Base-by-base conservation (phyloP, 2,329 filamentous ascomycete genomes). In the Didymella segeticola region DNA sequence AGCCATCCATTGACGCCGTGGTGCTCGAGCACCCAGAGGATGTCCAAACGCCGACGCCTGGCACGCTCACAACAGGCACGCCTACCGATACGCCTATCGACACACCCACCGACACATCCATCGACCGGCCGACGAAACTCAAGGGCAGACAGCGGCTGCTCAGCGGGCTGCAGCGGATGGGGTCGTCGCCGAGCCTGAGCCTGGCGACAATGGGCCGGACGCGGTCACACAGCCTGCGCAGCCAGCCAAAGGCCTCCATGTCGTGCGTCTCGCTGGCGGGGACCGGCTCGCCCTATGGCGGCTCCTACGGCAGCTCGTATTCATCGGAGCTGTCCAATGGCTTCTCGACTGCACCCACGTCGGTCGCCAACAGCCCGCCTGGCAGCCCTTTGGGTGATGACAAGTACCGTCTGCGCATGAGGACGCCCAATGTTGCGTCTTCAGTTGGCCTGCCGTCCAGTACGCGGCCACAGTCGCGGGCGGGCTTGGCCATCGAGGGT, bases 131-230 rank as follows among this genome's bases (percentile, higher is more conserved):
- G 22, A 91, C 78, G 22, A 91, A 88, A 74, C 79, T 84, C 51
- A 91, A 87, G 71, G 83, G 86, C 47, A 85, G 89, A 39, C 85
- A 87, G 64, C 85, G 87, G 54, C 75, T 96, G 27, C 79, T 96
- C 15, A 86, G 87, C 58, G 86, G 87, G 26, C 82, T 96, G 42
- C 88, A 93, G 58, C 87, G 90, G 53, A 93, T 96, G 68, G 88
- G 90, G 10, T 96, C 91, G 0, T 91, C 88, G 6, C 87, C 89
- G 1, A 89, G 89, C 12, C 77, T 96, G 43, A 89, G 89, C 14
- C 77, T 96, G 43, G 80, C 83, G 33, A 83, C 84, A 53, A 74
- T 86, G 47, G 83, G 86, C 50, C 84, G 89, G 54, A 79, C 85
- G 22, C 82, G 86, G 50, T 88, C 90, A 6, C 82, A 85, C 53